These are phyloP conservation scores for Triangularia verruculosa DNA, from an alignment of 2,329 filamentous ascomycete species.

Conservation along the genomic window DNA sequence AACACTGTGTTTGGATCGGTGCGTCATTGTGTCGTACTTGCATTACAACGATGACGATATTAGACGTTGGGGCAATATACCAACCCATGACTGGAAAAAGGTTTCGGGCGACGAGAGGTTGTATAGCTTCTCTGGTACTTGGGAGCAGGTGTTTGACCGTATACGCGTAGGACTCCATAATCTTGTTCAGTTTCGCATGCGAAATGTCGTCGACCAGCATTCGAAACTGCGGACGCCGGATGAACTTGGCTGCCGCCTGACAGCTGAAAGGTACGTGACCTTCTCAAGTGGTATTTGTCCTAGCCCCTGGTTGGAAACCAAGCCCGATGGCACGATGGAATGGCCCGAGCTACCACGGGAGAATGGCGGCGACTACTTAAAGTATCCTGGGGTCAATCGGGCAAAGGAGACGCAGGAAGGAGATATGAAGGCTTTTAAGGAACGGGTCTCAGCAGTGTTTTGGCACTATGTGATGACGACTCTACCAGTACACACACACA, in stretches of 20 bases:
- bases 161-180: conserved; percentile 18
- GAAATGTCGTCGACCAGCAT: background rate
- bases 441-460: background rate
- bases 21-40: conserved; percentile 18
- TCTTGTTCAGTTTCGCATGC: conserved; percentile 23
- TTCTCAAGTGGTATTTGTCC: background rate
- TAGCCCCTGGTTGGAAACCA: conserved; percentile 1
- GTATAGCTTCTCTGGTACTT: conserved; percentile 16
- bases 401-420: background rate
- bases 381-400: background rate
- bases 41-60: background rate
- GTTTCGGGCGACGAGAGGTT: background rate
- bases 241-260: background rate
- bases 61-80: background rate
- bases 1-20: conserved; percentile 20
- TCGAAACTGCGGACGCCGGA: background rate
- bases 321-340: background rate
- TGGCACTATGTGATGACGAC: no score
- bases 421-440: background rate
- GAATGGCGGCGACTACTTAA: background rate
- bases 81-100: conserved; percentile 5
- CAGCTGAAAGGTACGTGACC: background rate
- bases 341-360: background rate
- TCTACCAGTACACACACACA: no score
- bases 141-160: conserved; percentile 25